Percentiles rank a stretch among this genome's conserved stretches.
These are phyloP conservation scores for Novymonas esmeraldas DNA, from an alignment of 208 protist genomes.

Conservation along the genomic window DNA sequence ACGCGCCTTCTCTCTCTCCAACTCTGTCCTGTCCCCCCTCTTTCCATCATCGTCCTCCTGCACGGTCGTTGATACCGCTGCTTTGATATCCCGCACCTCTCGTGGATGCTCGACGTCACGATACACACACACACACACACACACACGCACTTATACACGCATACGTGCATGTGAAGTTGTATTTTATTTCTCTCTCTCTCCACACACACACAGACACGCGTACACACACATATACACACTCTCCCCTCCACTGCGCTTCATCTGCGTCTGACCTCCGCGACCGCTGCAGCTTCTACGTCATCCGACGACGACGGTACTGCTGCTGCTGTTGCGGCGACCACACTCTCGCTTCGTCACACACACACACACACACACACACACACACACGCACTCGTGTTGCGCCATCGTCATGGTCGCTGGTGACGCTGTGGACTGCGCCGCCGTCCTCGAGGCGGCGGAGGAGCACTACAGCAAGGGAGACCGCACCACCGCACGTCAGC, in stretches of 20 bases:
- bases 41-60: too few species aligned
- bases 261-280: too few species aligned
- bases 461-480: constrained; percentile 59
- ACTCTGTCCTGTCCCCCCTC: too few species aligned
- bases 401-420: constrained; percentile 3
- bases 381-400: constrained; percentile 2
- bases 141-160: background rate
- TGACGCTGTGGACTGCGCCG: constrained; percentile 21
- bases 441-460: constrained; percentile 57
- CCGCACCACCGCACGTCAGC: constrained; percentile 48
- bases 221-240: background rate
- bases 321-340: too few species aligned
- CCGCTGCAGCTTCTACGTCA: too few species aligned
- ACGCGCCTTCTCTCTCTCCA: too few species aligned
- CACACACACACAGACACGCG: background rate
- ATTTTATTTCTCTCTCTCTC: too few species aligned
- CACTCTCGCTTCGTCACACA: too few species aligned
- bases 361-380: too few species aligned
- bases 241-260: background rate
- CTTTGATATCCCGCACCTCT: too few species aligned
- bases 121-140: background rate
- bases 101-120: background rate
- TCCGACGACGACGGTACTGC: too few species aligned
- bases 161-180: background rate
- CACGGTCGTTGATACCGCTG: too few species aligned